Conservation (phyloP, 2,329 filamentous ascomycete species). For the Westerdykella aurantiaca region DNA sequence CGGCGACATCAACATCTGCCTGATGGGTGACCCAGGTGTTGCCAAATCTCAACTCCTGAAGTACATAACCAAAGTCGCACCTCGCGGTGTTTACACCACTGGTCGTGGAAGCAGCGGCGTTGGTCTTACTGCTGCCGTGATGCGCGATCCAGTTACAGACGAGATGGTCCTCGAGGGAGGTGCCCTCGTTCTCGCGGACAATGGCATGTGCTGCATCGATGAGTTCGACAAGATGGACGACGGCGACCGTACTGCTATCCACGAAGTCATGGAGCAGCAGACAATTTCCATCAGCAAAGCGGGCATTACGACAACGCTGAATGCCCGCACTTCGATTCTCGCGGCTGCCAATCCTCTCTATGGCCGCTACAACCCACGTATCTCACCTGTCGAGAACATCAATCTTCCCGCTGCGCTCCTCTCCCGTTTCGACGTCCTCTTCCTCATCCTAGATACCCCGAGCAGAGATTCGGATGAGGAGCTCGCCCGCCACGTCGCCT, state of each 20-base stretch:
- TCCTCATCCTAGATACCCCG: constrained; percentile 92
- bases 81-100: constrained; percentile 80
- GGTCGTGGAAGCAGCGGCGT: constrained; percentile 74
- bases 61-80: constrained; percentile 97
- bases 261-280: constrained; percentile 86
- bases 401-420: constrained; percentile 96
- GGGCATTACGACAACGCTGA: constrained; percentile 93
- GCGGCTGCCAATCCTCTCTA: constrained; percentile 96
- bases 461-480: constrained; percentile 85
- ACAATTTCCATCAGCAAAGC: constrained; percentile 85
- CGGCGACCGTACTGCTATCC: constrained; percentile 72
- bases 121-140: constrained; percentile 75
- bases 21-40: constrained; percentile 99
- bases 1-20: constrained; percentile 96
- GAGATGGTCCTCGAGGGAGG: constrained; percentile 81
- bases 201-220: constrained; percentile 80
- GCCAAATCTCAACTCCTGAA: constrained; percentile 97
- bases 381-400: constrained; percentile 97
- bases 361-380: constrained; percentile 93
- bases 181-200: constrained; percentile 72
- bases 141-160: constrained; percentile 77
- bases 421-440: constrained; percentile 94
- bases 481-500: constrained; percentile 89
- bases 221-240: constrained; percentile 91
- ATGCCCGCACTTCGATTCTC: constrained; percentile 91